These are phyloP conservation scores for Trypanosoma caninum DNA, from an alignment of 208 protist genomes.

Conservation along the genomic window DNA sequence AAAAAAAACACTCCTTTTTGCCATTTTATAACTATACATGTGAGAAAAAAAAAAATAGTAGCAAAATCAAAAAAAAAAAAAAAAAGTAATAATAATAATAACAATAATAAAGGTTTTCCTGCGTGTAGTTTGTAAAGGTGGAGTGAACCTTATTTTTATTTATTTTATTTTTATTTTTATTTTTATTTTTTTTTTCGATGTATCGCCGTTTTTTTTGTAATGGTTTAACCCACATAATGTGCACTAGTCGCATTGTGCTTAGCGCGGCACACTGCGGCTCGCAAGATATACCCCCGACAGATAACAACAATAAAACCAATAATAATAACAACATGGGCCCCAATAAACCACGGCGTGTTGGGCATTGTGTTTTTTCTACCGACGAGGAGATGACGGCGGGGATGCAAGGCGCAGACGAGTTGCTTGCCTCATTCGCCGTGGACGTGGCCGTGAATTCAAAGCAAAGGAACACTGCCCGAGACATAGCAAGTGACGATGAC, in stretches of 20 bases:
- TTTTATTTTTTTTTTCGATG: constrained; percentile 2
- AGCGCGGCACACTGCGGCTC: neutral
- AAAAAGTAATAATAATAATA: neutral
- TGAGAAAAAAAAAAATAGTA: neutral
- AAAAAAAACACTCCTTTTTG: too few species aligned
- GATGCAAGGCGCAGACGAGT: too few species aligned
- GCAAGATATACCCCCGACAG: neutral
- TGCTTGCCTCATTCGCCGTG: too few species aligned
- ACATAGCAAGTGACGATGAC: neutral
- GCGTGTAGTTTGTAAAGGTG: neutral
- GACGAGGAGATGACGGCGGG: constrained; percentile 27
- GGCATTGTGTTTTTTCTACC: constrained; percentile 6
- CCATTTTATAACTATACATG: too few species aligned
- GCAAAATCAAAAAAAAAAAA: neutral
- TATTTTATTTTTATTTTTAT: neutral
- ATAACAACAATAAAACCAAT: neutral
- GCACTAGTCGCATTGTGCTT: neutral
- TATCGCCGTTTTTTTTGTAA: constrained; percentile 5
- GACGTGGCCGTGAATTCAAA: neutral
- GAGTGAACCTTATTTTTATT: neutral
- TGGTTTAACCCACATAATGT: neutral
- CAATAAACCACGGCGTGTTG: neutral
- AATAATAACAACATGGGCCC: too few species aligned
- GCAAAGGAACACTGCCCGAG: neutral
- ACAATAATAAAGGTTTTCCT: neutral